A percentile compares a stretch with the other conserved stretches of the same genome.
These are phyloP conservation scores for Candida freyschussii DNA, from an alignment of 1,139 yeast genomes.

Conservation along the genomic window DNA sequence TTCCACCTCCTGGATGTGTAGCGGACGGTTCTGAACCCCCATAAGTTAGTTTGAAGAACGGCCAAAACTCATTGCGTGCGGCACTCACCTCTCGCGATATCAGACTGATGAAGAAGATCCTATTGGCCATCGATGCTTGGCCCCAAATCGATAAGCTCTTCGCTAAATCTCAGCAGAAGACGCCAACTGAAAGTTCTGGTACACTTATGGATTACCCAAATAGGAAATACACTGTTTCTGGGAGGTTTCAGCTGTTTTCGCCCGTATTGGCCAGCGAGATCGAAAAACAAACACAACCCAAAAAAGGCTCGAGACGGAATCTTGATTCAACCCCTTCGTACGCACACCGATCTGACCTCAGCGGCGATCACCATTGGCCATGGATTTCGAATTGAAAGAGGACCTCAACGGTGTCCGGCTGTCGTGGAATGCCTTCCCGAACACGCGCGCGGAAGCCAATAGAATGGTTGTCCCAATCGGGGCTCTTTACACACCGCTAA, in stretches of 20 bases:
- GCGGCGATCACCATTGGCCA: conserved; percentile 10
- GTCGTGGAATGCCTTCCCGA: conserved; percentile 89
- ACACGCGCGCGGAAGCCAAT: conserved; percentile 84
- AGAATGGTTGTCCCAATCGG: conserved; percentile 95
- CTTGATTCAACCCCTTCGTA: background rate
- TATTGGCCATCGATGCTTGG: conserved; percentile 8
- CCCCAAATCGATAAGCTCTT: too few relatives aligned
- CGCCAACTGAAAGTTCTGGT: too few relatives aligned
- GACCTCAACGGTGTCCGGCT: conserved; percentile 86
- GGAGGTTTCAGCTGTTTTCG: too few relatives aligned
- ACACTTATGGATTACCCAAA: too few relatives aligned
- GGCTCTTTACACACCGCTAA: conserved; percentile 87
- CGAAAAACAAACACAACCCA: too few relatives aligned
- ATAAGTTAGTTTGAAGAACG: background rate
- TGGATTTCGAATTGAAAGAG: conserved; percentile 81
- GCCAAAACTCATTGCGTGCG: background rate
- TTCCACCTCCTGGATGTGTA: conserved; percentile 51
- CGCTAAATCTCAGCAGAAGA: too few relatives aligned
- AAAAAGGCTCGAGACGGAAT: too few relatives aligned
- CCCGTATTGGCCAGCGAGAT: conserved; percentile 7
- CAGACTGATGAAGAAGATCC: conserved; percentile 14
- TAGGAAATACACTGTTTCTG: too few relatives aligned
- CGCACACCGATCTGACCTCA: background rate
- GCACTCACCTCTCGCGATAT: conserved; percentile 16
- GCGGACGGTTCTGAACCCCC: conserved; percentile 44